Conservation (phyloP, 2,329 filamentous ascomycete genomes). For the Penicillium hesseltinei region DNA sequence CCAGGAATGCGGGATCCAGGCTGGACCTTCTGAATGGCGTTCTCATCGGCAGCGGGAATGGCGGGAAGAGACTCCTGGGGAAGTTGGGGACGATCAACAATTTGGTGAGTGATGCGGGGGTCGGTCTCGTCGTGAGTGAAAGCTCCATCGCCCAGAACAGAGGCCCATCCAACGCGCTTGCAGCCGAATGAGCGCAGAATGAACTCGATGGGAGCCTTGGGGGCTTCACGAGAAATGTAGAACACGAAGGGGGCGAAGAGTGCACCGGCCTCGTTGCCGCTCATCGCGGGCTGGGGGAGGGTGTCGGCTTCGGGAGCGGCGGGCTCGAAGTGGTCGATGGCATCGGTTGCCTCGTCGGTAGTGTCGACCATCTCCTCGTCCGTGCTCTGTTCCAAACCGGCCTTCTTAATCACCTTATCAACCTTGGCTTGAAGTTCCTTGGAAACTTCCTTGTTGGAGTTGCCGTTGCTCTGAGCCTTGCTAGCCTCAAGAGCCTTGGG, state of each 20-base stretch:
- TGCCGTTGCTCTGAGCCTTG: slow-evolving; percentile 54
- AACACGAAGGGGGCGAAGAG: slow-evolving; percentile 88
- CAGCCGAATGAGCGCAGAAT: slow-evolving; percentile 91
- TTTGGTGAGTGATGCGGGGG: slow-evolving; percentile 88
- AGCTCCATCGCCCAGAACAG: slow-evolving; percentile 82
- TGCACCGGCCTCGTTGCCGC: slow-evolving; percentile 65
- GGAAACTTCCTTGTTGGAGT: slow-evolving; percentile 58
- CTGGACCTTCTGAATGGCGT: slow-evolving; percentile 47
- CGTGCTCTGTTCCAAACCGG: slow-evolving; percentile 41
- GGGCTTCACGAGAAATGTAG: slow-evolving; percentile 91
- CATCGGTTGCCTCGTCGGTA: slow-evolving; percentile 54
- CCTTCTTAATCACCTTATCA: slow-evolving; percentile 51
- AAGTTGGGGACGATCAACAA: slow-evolving; percentile 84
- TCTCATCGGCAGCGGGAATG: slow-evolving; percentile 40
- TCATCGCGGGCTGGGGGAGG: slow-evolving; percentile 72
- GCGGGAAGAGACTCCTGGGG: slow-evolving; percentile 53
- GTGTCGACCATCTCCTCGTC: slow-evolving; percentile 46
- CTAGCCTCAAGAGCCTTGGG: slow-evolving; percentile 54
- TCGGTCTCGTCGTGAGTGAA: slow-evolving; percentile 89
- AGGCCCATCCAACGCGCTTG: slow-evolving; percentile 93
- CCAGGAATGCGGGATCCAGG: slow-evolving; percentile 79
- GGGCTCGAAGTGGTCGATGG: slow-evolving; percentile 89
- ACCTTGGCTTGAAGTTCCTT: slow-evolving; percentile 68
- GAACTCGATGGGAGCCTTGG: slow-evolving; percentile 86
- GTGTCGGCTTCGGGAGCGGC: slow-evolving; percentile 80